Base-by-base conservation (phyloP, 2,329 filamentous ascomycete species). In the Dactylonectria macrodidyma region DNA sequence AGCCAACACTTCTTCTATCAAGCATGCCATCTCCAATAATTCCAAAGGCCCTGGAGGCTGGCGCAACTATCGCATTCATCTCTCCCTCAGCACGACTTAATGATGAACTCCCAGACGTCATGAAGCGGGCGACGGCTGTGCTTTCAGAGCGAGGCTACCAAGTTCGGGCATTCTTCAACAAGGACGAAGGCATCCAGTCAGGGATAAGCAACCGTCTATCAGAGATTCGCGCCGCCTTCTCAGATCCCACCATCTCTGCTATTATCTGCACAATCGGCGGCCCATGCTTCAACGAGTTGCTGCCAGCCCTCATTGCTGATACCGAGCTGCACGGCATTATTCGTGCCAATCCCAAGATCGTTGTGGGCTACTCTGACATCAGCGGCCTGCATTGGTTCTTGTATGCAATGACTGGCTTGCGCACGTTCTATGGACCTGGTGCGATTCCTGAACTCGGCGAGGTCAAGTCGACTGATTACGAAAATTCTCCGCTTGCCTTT, bases 391-490 rank as follows among this genome's bases (percentile, higher is more conserved):
- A 84, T 72, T 84, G 83, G 83, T 79, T 81, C 56, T 71, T 84
- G 38, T 67, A 81, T 66, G 78, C 78, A 1, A 30, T 76, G 11
- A 76, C 80, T 0, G 83, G 83, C 0, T 73, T 84, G 41, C 80
- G 82, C 47, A 84, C 82, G 5, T 84, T 84, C 59, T 84, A 84
- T 71, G 83, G 83, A 0, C 83, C 83, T 2, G 77, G 79, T 3
- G 73, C 78, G 2, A 77, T 84, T 54, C 74, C 81, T 1, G 82
- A 84, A 66, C 80, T 84, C 0, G 81, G 81, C 34, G 80, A 79
- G 36, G 55, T 71, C 1, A 68, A 59, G 10, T 67, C 75, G 0
- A 41, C 65, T 6, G 68, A 73, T 2, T 71, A 78, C 14, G 73
- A 77, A 12, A 58, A 66, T 3, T 77, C 77, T 2, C 61, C 80